Evolutionary conservation across 257 asterid genomes (phyloP).

Genomic region (Solanum boliviense): DNA sequence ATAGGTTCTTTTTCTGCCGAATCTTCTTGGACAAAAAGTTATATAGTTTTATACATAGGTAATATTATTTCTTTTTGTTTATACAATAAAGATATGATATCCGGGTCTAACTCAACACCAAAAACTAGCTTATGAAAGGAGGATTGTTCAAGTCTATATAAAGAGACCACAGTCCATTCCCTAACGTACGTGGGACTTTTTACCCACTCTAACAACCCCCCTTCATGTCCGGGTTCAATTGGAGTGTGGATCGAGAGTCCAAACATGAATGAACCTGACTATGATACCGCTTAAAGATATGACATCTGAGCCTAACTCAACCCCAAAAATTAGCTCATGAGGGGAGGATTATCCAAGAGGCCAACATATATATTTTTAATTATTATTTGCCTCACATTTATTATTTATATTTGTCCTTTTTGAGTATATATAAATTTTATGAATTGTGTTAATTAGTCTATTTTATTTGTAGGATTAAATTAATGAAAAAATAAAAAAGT

Average conservation of each 20-base stretch:
- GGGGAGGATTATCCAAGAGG: no score
- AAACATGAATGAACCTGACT: not conserved
- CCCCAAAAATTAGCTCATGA: no score
- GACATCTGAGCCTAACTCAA: not conserved
- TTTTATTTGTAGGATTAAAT: no score
- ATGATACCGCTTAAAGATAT: not conserved
- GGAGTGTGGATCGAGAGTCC: not conserved
- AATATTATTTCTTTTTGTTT: no score
- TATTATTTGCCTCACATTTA: no score
- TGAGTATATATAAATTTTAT: no score
- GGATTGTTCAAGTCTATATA: not conserved
- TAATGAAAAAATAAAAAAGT: no score
- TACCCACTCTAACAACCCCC: not conserved
- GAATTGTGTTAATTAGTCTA: no score
- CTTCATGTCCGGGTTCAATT: not conserved
- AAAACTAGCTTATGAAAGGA: no score
- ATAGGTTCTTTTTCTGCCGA: not conserved
- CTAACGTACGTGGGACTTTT: not conserved
- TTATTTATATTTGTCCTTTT: no score
- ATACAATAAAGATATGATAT: not conserved
- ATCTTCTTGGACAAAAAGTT: not conserved
- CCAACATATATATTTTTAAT: no score
- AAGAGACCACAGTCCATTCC: not conserved
- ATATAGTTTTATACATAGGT: not conserved
- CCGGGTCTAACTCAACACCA: accelerated